These are phyloP conservation scores for Debaryomycetaceae sp. DNA, from an alignment of 1,139 yeast species.

Conservation along the genomic window DNA sequence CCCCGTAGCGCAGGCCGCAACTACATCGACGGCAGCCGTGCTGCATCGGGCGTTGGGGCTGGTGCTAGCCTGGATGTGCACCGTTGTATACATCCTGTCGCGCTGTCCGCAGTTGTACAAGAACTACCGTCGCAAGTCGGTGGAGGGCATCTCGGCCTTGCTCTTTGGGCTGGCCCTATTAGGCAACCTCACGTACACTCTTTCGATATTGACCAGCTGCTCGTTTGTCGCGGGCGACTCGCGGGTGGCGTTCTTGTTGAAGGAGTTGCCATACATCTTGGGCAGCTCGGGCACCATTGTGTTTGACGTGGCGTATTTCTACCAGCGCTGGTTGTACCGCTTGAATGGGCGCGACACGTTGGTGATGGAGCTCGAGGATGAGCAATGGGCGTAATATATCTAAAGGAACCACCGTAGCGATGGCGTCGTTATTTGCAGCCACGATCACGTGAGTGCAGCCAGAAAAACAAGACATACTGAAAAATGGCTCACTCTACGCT, in stretches of 20 bases:
- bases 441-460: no score
- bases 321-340: conserved; percentile 49
- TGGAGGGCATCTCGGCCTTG: conserved; percentile 78
- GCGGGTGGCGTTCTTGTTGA: conserved; percentile 47
- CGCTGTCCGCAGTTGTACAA: conserved; percentile 82
- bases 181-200: conserved; percentile 79
- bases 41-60: conserved; percentile 37
- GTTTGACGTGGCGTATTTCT: conserved; percentile 72
- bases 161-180: conserved; percentile 73
- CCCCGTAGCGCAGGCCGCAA: conserved; percentile 3
- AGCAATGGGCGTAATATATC: no score
- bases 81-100: conserved; percentile 68
- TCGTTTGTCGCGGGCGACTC: conserved; percentile 29
- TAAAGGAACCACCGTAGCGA: no score
- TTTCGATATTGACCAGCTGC: conserved; percentile 61
- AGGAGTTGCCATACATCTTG: conserved; percentile 75
- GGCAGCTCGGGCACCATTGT: conserved; percentile 86
- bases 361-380: conserved; percentile 16
- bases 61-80: conserved; percentile 77
- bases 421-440: no score
- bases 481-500: no score
- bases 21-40: conserved; percentile 3
- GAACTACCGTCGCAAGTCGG: conserved; percentile 71
- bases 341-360: conserved; percentile 22
- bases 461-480: no score